Evolutionary conservation across 169 alveolate genomes (phyloP).

Genomic region (Plasmodium coatneyi): DNA sequence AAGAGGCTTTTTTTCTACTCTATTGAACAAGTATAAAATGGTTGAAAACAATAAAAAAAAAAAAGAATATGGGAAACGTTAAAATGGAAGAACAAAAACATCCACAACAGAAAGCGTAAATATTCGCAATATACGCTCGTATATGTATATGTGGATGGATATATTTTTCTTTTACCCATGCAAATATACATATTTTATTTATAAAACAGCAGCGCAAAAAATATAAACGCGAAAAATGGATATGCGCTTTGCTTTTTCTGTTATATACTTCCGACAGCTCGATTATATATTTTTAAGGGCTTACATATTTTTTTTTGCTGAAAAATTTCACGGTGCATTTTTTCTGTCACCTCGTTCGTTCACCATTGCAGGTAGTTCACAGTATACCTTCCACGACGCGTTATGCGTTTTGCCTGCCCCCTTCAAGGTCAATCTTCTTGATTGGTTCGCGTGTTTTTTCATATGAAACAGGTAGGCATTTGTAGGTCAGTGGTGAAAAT

Average conservation of each 20-base stretch:
- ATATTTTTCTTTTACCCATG: not conserved
- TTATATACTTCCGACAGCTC: not conserved
- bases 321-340: not conserved
- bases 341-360: not conserved
- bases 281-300: not conserved
- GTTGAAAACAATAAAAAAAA: not conserved
- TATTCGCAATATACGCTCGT: not conserved
- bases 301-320: not conserved
- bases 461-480: not conserved
- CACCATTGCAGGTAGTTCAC: not conserved
- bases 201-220: not conserved
- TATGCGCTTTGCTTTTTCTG: not conserved
- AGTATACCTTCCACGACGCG: not conserved
- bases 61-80: not conserved
- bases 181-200: not conserved
- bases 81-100: not conserved
- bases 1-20: not conserved
- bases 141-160: not conserved
- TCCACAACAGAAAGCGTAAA: not conserved
- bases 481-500: not conserved
- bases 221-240: not conserved
- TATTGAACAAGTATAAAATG: not conserved
- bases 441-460: not conserved
- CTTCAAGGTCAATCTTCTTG: not conserved
- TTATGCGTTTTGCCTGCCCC: not conserved